phyloP scores from a whole-genome alignment of 2,329 filamentous ascomycete genomes.

The Kalmusia sp. region DNA sequence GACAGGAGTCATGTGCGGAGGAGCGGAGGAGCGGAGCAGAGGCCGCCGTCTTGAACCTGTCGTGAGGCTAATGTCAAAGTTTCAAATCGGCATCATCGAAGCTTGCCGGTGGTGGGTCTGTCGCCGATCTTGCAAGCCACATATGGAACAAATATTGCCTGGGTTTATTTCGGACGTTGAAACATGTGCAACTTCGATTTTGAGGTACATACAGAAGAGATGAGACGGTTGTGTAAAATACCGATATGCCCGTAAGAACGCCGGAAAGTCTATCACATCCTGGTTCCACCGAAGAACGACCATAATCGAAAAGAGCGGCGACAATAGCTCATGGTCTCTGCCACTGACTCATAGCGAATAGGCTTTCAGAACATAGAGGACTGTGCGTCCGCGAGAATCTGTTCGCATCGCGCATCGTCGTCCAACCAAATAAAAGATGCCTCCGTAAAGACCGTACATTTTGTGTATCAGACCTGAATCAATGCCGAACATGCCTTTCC shows the following conservation, averaged over 20 bases:
- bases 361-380: too few relatives aligned
- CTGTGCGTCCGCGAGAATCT: too few relatives aligned
- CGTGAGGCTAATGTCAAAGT: not conserved
- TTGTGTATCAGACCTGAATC: too few relatives aligned
- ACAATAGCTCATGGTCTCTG: not conserved
- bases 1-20: too few relatives aligned
- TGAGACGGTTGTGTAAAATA: not conserved
- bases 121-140: not conserved
- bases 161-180: not conserved
- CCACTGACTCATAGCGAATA: not conserved
- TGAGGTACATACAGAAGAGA: not conserved
- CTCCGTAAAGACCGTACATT: too few relatives aligned
- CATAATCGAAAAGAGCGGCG: not conserved
- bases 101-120: not conserved
- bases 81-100: not conserved
- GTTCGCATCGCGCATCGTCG: too few relatives aligned
- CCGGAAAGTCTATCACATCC: not conserved
- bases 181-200: not conserved
- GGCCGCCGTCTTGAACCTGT: not conserved
- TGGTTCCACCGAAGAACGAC: not conserved
- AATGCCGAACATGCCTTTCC: too few relatives aligned
- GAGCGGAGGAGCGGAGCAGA: constrained; percentile 1
- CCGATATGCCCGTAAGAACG: not conserved
- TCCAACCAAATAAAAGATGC: too few relatives aligned
- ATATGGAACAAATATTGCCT: not conserved